Base-by-base conservation (phyloP, 225 moss, liverwort and hornwort species). In the Sphagnum tenellum region DNA sequence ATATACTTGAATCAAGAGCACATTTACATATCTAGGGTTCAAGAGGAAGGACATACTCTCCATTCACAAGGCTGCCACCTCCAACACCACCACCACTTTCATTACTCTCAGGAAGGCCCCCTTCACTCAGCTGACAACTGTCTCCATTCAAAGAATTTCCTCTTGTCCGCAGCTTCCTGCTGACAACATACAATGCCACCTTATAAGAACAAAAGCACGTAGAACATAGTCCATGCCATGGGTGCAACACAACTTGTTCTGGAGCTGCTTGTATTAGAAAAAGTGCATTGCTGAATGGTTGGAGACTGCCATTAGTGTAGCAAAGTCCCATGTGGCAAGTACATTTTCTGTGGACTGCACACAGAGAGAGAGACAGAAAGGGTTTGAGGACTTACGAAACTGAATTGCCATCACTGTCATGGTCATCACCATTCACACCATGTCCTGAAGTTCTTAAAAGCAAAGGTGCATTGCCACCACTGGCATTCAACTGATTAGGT, bases 351-450 rank as follows among this genome's bases (percentile, higher is more conserved):
- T 29, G 29, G 29, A 29, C 29, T 29, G 29, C 29, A 29, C 29
- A 29, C 0, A 29, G 29, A 29, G 29, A 29, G 29, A 29, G 29
- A 29, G 29, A 29, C 0, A 29, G 29, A 29, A 1, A 29, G 29
- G 29, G 29, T 29, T 29, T 29, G 29, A 29, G 29, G 29, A 81
- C 88, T 81, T 91, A 91, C 90, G 82, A 84, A 84, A 83, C 78
- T 66, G 78, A 82, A 75, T 88, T 81, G 44, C 70, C 88, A 73
- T 88, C 84, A 74, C 81, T 88, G 81, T 86, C 88, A 70, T 86
- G 78, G 79, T 88, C 91, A 71, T 84, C 91, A 73, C 76, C 81
- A 74, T 84, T 86, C 82, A 83, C 79, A 4, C 79, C 77, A 67
- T 78, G 82, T 61, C 75, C 86, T 70, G 86, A 77, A 67, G 83